Evolutionary conservation across 2,329 filamentous ascomycete genomes (phyloP), one percentile per base, ranked within the genome.

Genomic region (Verticillium klebahnii): DNA sequence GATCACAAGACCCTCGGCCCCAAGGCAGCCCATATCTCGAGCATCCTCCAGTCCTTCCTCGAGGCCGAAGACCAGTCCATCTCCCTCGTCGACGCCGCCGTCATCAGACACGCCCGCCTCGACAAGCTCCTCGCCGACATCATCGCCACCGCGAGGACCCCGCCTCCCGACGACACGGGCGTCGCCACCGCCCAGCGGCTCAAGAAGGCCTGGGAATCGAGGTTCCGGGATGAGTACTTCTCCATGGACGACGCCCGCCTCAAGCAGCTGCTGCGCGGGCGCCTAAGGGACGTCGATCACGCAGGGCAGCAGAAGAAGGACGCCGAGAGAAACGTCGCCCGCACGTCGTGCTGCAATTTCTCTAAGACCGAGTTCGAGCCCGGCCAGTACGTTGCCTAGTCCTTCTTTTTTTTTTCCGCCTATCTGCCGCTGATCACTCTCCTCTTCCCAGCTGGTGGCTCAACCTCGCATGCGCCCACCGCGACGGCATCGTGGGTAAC

Each of bases 401-500:
- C 19, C 5, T 4, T 29, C 29, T 29, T 29, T 6, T 29, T 29
- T 6, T 29, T 29, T 29, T 6, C 29, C 5, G 5, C 29, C 29
- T 29, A 5, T 6, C 29, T 29, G 29, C 29, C 5, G 29, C 29
- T 29, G 1, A 29, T 6, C 6, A 1, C 23, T 50, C 19, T 12
- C 45, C 19, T 8, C 14, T 11, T 23, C 15, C 11, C 60, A 86
- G 84, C 61, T 87, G 82, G 84, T 87, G 84, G 82, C 69, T 84
- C 19, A 83, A 84, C 60, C 73, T 85, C 36, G 78, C 81, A 39
- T 85, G 83, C 65, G 84, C 82, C 2, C 75, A 81, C 62, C 78
- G 82, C 32, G 84, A 87, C 66, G 83, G 84, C 23, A 82, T 86
- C 19, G 77, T 85, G 9, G 74, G 72, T 8, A 77, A 72, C 59